Percentiles rank a stretch among this genome's conserved stretches.
Conservation (phyloP, 352 stramenopile species). For the Phytophthora crassamura region DNA sequence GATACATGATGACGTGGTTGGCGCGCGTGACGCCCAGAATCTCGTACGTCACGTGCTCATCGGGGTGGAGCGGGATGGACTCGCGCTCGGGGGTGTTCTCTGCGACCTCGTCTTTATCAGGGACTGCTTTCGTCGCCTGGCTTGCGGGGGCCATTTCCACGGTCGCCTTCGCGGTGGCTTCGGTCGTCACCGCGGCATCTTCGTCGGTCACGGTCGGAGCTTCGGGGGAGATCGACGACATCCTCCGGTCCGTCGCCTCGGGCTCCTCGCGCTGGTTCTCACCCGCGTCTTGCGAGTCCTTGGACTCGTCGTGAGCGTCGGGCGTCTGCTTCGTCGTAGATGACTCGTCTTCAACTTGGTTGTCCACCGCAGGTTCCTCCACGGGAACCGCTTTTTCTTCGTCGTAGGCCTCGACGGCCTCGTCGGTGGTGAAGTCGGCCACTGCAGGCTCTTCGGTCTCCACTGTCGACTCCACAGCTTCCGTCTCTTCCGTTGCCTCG, state of each 20-base stretch:
- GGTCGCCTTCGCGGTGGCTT: conserved; percentile 33
- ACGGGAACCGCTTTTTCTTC: conserved; percentile 5
- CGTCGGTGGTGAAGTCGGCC: conserved; percentile 32
- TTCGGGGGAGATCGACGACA: conserved; percentile 25
- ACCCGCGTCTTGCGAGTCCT: conserved; percentile 12
- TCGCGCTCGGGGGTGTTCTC: conserved; percentile 24
- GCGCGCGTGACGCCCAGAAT: conserved; percentile 53
- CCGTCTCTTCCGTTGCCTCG: conserved; percentile 7
- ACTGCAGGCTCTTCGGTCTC: conserved; percentile 17
- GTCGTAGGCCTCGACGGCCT: conserved; percentile 15
- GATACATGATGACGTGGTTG: conserved; percentile 62
- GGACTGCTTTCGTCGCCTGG: conserved; percentile 27
- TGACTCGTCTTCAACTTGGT: conserved; percentile 29
- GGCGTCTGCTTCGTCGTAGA: conserved; percentile 28
- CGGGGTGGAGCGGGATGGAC: conserved; percentile 15
- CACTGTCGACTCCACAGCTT: neutral
- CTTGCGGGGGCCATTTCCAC: conserved; percentile 23
- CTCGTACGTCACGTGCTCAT: conserved; percentile 41
- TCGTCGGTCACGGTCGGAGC: conserved; percentile 13
- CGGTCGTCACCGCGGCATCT: conserved; percentile 19
- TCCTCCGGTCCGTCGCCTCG: conserved; percentile 13
- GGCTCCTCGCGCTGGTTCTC: conserved; percentile 15
- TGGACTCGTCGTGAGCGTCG: conserved; percentile 18
- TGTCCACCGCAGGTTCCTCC: conserved; percentile 1
- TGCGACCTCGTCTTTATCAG: conserved; percentile 9